Conservation (phyloP, 2,329 filamentous ascomycete species). For the Lecanosticta acicola region DNA sequence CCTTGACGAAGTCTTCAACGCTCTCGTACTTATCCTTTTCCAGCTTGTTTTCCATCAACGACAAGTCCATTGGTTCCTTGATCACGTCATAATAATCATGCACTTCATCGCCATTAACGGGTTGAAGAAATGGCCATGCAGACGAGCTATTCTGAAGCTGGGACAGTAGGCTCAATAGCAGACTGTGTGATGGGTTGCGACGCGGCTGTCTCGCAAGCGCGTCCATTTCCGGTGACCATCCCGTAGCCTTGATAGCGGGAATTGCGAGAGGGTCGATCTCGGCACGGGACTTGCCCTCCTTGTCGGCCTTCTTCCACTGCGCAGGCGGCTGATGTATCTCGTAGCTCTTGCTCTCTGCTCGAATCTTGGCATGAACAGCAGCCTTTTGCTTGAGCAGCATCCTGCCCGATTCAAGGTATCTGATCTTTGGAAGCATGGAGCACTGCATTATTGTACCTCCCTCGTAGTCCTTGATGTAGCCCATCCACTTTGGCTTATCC, state of each 20-base stretch:
- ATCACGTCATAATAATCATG: slow-evolving; percentile 99
- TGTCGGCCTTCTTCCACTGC: slow-evolving; percentile 63
- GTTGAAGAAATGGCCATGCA: slow-evolving; percentile 90
- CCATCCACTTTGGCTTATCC: slow-evolving; percentile 90
- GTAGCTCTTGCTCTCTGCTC: slow-evolving; percentile 83
- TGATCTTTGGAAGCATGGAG: slow-evolving; percentile 88
- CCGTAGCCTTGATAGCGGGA: slow-evolving; percentile 78
- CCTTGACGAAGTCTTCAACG: slow-evolving; percentile 79
- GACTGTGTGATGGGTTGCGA: slow-evolving; percentile 93
- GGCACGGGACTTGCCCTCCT: slow-evolving; percentile 47
- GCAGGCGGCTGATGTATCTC: slow-evolving; percentile 78
- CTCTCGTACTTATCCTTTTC: slow-evolving; percentile 87
- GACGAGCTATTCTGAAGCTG: slow-evolving; percentile 90
- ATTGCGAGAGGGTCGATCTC: slow-evolving; percentile 82
- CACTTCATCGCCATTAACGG: slow-evolving; percentile 92
- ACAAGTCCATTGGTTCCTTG: slow-evolving; percentile 93
- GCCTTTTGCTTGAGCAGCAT: slow-evolving; percentile 98
- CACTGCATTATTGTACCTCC: slow-evolving; percentile 99
- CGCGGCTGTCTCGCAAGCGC: slow-evolving; percentile 89
- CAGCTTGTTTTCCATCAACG: slow-evolving; percentile 91
- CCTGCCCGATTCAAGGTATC: slow-evolving; percentile 85
- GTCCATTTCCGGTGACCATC: slow-evolving; percentile 98
- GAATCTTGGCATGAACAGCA: slow-evolving; percentile 88
- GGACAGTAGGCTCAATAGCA: slow-evolving; percentile 85
- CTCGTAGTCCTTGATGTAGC: slow-evolving; percentile 99